Conservation (phyloP, 306 rosid species). For the Gillenia trifoliata region DNA sequence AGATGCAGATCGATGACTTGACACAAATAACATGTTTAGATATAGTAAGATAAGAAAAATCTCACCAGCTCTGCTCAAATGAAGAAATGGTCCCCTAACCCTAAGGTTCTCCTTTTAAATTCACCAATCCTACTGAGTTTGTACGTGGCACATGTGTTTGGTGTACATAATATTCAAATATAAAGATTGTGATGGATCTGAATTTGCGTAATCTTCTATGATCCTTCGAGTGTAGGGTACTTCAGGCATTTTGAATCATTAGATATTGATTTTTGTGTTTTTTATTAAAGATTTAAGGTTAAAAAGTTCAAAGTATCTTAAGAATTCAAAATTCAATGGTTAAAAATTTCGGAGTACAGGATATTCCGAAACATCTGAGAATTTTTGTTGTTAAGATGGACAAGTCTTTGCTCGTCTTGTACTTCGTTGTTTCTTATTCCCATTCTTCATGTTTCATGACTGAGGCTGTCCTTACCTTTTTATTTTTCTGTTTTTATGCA, state of each 20-base stretch:
- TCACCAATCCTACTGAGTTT: neutral
- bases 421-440: neutral
- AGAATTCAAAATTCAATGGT: too few relatives aligned
- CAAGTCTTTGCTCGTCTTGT: neutral
- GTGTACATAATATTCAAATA: neutral
- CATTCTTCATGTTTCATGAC: too few relatives aligned
- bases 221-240: too few relatives aligned
- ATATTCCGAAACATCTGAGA: too few relatives aligned
- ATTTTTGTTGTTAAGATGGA: too few relatives aligned
- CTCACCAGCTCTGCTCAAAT: neutral
- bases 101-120: neutral
- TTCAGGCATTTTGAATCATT: too few relatives aligned
- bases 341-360: too few relatives aligned
- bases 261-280: too few relatives aligned
- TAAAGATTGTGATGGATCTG: neutral
- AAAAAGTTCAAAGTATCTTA: too few relatives aligned
- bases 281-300: too few relatives aligned
- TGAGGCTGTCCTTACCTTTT: neutral
- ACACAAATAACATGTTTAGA: neutral
- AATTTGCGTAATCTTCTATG: too few relatives aligned
- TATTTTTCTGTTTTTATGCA: neutral
- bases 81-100: neutral
- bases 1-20: neutral
- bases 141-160: neutral
- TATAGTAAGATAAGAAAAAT: neutral